Evolutionary conservation across 208 protist species (phyloP).

Genomic region (Acanthamoeba triangularis): DNA sequence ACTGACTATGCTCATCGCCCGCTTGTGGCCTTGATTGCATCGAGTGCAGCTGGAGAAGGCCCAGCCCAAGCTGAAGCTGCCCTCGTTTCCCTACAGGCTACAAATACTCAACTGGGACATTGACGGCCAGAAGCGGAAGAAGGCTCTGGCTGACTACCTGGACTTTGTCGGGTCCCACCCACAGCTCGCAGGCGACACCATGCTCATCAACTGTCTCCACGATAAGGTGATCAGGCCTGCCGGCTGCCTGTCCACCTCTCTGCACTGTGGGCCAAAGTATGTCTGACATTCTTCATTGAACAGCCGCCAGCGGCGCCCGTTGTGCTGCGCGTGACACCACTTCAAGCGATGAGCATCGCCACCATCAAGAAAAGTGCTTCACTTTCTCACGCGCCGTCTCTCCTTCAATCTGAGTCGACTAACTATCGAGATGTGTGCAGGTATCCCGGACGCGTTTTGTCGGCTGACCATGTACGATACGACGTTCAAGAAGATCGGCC

Average conservation of each 20-base stretch:
- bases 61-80: background rate
- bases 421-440: background rate
- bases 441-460: background rate
- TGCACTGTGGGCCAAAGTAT: background rate
- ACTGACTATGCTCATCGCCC: background rate
- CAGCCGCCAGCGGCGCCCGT: background rate
- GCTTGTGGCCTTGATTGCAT: background rate
- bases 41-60: background rate
- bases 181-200: background rate
- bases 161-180: background rate
- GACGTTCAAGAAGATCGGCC: conserved; percentile 28
- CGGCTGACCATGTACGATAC: background rate
- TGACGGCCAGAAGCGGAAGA: background rate
- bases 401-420: background rate
- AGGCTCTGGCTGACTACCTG: background rate
- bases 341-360: background rate
- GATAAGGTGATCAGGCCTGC: background rate
- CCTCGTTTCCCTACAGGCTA: background rate
- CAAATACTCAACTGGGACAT: background rate
- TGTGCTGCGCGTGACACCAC: background rate
- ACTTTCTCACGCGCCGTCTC: background rate
- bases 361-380: background rate
- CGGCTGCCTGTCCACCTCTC: background rate
- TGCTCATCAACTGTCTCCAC: background rate
- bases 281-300: background rate